Evolutionary conservation across 164 flowering plant species (phyloP), one percentile per base, ranked within the genome.

Genomic region (Kingdonia uniflora): DNA sequence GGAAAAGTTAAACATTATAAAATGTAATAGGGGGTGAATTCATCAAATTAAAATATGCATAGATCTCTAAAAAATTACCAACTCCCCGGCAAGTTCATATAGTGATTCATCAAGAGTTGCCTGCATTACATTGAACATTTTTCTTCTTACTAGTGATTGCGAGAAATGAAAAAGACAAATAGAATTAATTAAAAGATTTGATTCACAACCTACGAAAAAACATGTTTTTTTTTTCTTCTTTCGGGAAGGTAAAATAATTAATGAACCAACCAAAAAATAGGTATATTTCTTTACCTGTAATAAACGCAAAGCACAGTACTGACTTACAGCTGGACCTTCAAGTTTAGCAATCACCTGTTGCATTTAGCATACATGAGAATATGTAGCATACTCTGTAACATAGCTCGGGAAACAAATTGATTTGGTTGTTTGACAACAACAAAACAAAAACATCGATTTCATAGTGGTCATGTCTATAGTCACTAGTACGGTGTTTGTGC

Each of bases 31-130:
- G n/a, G n/a, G n/a, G 35, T 3, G 8, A 29, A 29, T 29, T 29
- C 35, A 29, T 29, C 35, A 8, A 29, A 29, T 29, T 29, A 8
- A 29, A 29, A 29, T 4, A 29, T 29, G 35, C 35, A 29, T 4
- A n/a, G n/a, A 16, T 19, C 5, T 47, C 19, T 25, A 23, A 23
- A 58, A 10, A 22, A 56, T 23, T 86, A 92, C 99, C 97, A 92
- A 89, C 70, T 92, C 99, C 56, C 99, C 99, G 58, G 97, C 99
- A 54, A 92, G 95, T 72, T 92, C 99, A 73, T 92, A 92, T 46
- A 92, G 70, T 53, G 95, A 86, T 66, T 89, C 99, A 59, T 88
- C 95, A 38, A 92, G 89, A 51, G 97, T 88, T 59, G 97, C 99
- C 91, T 92, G 80, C 67, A 70, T 37, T 45, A 16, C 53, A 29